Conservation (phyloP, 805 yeast genomes). For the Millerozyma acaciae region DNA sequence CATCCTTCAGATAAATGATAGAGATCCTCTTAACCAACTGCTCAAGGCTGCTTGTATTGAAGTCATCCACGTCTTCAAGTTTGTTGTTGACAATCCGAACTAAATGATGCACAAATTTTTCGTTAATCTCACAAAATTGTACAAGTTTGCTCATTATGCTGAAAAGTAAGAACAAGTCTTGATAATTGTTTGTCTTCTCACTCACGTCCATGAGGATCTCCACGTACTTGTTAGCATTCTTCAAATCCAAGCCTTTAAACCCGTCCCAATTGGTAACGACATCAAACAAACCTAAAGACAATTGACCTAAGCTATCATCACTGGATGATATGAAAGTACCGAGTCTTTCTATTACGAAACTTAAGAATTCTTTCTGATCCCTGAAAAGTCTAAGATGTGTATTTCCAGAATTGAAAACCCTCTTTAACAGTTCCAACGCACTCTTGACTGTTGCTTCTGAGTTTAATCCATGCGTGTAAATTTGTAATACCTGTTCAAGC, state of each 20-base stretch:
- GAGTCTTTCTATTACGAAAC: conserved; percentile 16
- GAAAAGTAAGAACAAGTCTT: conserved; percentile 2
- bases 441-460: conserved; percentile 24
- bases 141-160: conserved; percentile 10
- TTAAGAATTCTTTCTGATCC: conserved; percentile 2
- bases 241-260: background rate
- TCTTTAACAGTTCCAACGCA: conserved; percentile 23
- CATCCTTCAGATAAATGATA: conserved; percentile 1
- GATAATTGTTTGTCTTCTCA: conserved; percentile 3
- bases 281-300: conserved; percentile 18
- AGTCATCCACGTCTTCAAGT: conserved; percentile 16
- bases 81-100: conserved; percentile 13
- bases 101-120: background rate
- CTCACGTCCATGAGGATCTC: background rate
- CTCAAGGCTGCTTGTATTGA: conserved; percentile 14
- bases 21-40: conserved; percentile 9
- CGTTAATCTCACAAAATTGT: conserved; percentile 2
- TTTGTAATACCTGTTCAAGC: conserved; percentile 8
- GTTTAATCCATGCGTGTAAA: conserved; percentile 20
- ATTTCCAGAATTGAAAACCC: conserved; percentile 9
- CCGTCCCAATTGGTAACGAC: conserved; percentile 2
- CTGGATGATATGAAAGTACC: conserved; percentile 20
- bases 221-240: conserved; percentile 2
- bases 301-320: conserved; percentile 22
- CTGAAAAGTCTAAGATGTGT: conserved; percentile 11